phyloP scores from a whole-genome alignment of 305 asterid genomes.

The Plantago coronopus region DNA sequence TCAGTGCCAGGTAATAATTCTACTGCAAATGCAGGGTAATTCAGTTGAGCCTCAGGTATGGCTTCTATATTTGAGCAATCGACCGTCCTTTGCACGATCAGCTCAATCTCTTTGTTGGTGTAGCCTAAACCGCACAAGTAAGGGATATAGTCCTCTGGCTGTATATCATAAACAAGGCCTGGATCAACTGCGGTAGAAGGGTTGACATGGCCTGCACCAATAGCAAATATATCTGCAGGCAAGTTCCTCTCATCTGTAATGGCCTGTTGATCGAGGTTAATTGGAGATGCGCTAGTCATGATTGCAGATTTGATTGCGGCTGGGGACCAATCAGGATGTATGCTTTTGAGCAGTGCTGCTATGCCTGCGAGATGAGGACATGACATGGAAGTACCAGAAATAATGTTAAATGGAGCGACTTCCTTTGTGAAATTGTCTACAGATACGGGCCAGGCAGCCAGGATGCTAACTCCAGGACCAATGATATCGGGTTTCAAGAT shows the following conservation, averaged over 20 bases:
- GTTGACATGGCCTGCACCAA: conserved; percentile 43
- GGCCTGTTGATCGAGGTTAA: conserved; percentile 13
- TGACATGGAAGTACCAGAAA: conserved; percentile 52
- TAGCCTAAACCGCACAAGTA: conserved; percentile 34
- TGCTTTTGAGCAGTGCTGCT: conserved; percentile 41
- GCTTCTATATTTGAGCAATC: conserved; percentile 19
- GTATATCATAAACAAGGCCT: conserved; percentile 38
- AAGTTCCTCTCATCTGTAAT: conserved; percentile 27
- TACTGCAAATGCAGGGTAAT: conserved; percentile 40
- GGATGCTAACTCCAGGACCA: conserved; percentile 40
- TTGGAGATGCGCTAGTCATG: conserved; percentile 33
- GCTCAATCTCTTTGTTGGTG: conserved; percentile 22
- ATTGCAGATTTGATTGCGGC: conserved; percentile 48
- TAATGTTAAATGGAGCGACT: conserved; percentile 26
- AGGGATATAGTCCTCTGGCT: conserved; percentile 27
- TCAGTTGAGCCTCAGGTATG: conserved; percentile 34
- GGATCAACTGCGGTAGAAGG: conserved; percentile 33
- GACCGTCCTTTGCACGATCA: conserved; percentile 18
- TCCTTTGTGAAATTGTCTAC: conserved; percentile 20
- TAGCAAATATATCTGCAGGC: conserved; percentile 29
- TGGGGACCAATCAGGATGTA: conserved; percentile 47
- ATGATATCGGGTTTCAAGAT: conserved; percentile 49
- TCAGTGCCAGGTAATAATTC: conserved; percentile 16
- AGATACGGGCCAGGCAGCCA: conserved; percentile 39
- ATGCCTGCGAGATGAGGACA: conserved; percentile 58